Conservation (phyloP, 2,329 filamentous ascomycete genomes). For the Scedosporium minutisporum region DNA sequence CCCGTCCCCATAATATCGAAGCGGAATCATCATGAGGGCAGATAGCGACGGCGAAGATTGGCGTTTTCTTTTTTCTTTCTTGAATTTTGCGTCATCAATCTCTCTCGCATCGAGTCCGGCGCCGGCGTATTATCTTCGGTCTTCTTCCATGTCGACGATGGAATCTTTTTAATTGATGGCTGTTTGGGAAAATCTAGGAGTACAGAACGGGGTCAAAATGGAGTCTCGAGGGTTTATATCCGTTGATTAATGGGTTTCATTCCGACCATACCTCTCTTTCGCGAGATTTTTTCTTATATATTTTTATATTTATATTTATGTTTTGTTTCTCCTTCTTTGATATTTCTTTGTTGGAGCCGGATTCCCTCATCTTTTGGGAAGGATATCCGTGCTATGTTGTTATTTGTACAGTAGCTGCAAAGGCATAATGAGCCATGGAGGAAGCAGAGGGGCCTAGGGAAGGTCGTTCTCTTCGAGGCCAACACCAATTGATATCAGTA, state of each 20-base stretch:
- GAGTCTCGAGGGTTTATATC: not conserved
- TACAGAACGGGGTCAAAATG: not conserved
- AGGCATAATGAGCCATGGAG: not conserved
- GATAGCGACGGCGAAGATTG: not conserved
- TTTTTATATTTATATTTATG: constrained; percentile 2
- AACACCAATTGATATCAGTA: too few species aligned
- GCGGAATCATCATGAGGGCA: not conserved
- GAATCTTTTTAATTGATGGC: not conserved
- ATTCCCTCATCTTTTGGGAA: not conserved
- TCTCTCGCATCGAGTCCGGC: not conserved
- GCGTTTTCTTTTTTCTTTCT: constrained; percentile 7
- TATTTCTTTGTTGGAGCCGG: not conserved
- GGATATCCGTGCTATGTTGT: not conserved
- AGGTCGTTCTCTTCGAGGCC: too few species aligned
- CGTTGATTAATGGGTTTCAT: not conserved
- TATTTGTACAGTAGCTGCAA: not conserved
- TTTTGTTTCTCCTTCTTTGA: constrained; percentile 1
- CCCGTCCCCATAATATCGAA: not conserved
- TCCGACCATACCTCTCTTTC: not conserved
- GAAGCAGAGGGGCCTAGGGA: not conserved
- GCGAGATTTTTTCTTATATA: not conserved
- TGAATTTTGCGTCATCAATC: constrained; percentile 10
- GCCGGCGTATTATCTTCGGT: not conserved
- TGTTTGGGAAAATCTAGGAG: not conserved
- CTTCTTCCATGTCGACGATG: not conserved